phyloP scores from a whole-genome alignment of 1,139 yeast genomes.

The Petasospora rhodanensis region DNA sequence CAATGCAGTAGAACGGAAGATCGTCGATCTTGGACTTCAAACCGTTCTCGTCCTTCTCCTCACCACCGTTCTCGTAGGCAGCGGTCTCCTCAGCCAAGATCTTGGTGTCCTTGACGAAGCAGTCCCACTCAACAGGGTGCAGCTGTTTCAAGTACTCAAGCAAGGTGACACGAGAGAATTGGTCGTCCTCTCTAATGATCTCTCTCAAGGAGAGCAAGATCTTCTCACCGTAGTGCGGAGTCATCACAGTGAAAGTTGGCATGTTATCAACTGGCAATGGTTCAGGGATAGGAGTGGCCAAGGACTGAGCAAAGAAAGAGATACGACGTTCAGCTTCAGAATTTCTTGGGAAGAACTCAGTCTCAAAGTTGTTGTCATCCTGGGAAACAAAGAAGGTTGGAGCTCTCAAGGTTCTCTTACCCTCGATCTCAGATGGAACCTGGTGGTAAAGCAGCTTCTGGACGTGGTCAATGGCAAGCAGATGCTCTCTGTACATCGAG shows the following conservation, averaged over 20 bases:
- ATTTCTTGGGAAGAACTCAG: constrained; percentile 93
- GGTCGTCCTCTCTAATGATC: constrained; percentile 98
- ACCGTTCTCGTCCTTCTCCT: constrained; percentile 65
- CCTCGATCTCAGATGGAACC: constrained; percentile 96
- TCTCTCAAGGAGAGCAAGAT: constrained; percentile 90
- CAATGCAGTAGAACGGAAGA: constrained; percentile 96
- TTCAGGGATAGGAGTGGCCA: constrained; percentile 97
- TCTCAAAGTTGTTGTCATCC: constrained; percentile 87
- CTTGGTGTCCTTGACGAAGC: constrained; percentile 97
- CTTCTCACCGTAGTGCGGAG: constrained; percentile 98
- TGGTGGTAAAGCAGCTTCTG: constrained; percentile 95
- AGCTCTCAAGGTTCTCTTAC: constrained; percentile 96
- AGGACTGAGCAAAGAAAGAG: constrained; percentile 96
- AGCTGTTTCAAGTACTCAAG: constrained; percentile 95
- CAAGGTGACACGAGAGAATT: constrained; percentile 92
- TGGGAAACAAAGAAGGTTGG: constrained; percentile 98
- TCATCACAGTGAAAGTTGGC: constrained; percentile 97
- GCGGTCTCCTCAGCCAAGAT: constrained; percentile 97
- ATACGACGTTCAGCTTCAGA: constrained; percentile 99
- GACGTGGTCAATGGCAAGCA: constrained; percentile 95
- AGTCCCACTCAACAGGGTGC: constrained; percentile 99
- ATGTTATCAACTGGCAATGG: constrained; percentile 98
- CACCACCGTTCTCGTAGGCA: constrained; percentile 69
- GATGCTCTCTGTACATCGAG: constrained; percentile 97
- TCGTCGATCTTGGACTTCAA: constrained; percentile 92